These are phyloP conservation scores for Aegilops speltoides DNA, from an alignment of 176 grass and related monocot species.

Conservation along the genomic window DNA sequence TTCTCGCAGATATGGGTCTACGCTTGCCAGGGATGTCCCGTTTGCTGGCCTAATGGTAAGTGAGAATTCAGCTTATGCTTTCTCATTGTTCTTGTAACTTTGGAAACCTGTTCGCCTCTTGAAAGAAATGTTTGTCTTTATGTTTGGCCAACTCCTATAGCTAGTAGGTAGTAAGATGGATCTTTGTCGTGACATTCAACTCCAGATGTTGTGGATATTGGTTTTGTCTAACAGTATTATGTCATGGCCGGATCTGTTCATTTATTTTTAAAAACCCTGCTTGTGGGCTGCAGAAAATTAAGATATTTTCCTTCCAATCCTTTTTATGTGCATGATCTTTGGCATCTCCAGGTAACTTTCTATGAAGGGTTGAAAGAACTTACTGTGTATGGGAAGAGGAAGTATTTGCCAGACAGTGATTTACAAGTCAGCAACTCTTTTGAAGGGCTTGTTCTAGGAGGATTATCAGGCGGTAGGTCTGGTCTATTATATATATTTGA, in stretches of 20 bases:
- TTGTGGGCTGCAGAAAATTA: background rate
- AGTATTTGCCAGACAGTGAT: conserved; percentile 56
- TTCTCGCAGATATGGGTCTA: conserved; percentile 85
- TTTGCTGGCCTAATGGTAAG: conserved; percentile 97
- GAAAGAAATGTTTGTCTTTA: background rate
- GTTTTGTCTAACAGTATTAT: background rate
- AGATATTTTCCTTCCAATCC: background rate
- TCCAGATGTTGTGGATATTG: background rate
- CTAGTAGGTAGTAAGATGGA: background rate
- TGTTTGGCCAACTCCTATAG: conserved; percentile 6
- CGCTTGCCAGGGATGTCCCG: conserved; percentile 93
- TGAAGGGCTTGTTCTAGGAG: conserved; percentile 86
- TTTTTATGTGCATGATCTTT: conserved; percentile 33
- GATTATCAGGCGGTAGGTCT: conserved; percentile 84
- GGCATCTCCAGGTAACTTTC: conserved; percentile 73
- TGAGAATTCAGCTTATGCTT: conserved; percentile 21
- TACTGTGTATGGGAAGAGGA: conserved; percentile 59
- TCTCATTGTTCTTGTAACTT: conserved; percentile 20
- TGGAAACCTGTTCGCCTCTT: background rate
- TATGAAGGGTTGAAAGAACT: conserved; percentile 86
- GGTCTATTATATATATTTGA: conserved; percentile 4
- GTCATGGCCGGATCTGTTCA: background rate
- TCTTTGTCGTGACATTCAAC: background rate
- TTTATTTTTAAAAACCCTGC: background rate
- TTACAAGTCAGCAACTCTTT: conserved; percentile 68